Evolutionary conservation across 2,329 filamentous ascomycete genomes (phyloP), one percentile per base, ranked within the genome.

Genomic region (Ceratocystiopsis brevicomis): DNA sequence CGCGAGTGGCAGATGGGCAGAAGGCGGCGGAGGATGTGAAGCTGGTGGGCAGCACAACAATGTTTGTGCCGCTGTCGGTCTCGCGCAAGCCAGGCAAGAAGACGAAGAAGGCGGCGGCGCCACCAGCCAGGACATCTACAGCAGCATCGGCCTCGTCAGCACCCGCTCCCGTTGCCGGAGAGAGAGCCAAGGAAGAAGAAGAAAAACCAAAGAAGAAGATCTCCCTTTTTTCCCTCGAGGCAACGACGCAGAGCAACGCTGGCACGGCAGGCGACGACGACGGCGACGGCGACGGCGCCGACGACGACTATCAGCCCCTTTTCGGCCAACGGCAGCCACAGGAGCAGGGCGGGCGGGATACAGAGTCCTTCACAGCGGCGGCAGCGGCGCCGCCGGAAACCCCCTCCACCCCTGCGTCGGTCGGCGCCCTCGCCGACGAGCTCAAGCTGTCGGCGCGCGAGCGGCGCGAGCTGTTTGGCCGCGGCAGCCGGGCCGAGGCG

Each of bases 21-120:
- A 74, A 75, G 53, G 60, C 69, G 21, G 69, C 69, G n/a, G 66
- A 71, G 2, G 73, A 79, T 45, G 69, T 80, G 15, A 79, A 82
- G 60, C 60, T 81, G 14, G 71, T 78, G 2, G 82, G 81, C 17
- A 90, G 87, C 52, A 75, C 85, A 13, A 73, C 87, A 59, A 82
- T 85, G 74, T 95, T 96, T 59, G 81, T 78, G 56, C 88, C 88
- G 4, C 65, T 95, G 35, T 94, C 87, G 1, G 86, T 95, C 14
- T 74, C 78, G 15, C 71, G 83, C 48, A 84, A 80, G 49, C 69
- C 76, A 30, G 73, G 71, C 49, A 85, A 81, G 61, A 84, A 79
- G 62, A 78, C 71, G 53, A 63, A 66, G 45, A 57, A 57, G 35
- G 57, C 59, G 19, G 43, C 53, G 4, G 47, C 53, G 18, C 35